Conservation (phyloP, 2,329 filamentous ascomycete species). For the Exophiala bonariae region DNA sequence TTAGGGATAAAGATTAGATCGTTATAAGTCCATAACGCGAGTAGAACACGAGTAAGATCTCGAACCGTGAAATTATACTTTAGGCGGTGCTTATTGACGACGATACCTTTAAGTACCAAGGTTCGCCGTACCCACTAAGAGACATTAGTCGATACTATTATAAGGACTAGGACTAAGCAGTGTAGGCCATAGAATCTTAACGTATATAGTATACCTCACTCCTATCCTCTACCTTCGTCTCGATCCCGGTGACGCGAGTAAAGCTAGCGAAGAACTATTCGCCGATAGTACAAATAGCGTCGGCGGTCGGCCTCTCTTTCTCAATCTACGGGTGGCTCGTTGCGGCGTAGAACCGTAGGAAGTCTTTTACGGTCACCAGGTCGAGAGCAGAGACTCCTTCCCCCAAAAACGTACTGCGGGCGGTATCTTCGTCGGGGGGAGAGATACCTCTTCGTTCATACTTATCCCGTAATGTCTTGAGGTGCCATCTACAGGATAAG, state of each 20-base stretch:
- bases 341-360: constrained; percentile 18
- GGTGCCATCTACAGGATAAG: constrained; percentile 1
- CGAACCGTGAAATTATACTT: constrained; percentile 17
- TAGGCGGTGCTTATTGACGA: constrained; percentile 20
- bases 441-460: constrained; percentile 4
- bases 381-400: constrained; percentile 8
- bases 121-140: constrained; percentile 14
- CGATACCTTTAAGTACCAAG: constrained; percentile 12
- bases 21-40: constrained; percentile 18
- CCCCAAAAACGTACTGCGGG: constrained; percentile 1
- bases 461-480: constrained; percentile 9
- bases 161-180: no score
- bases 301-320: constrained; percentile 12
- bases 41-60: constrained; percentile 14
- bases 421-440: constrained; percentile 9
- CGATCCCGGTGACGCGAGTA: constrained; percentile 11
- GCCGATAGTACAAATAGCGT: constrained; percentile 8
- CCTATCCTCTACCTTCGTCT: constrained; percentile 11
- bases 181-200: background rate
- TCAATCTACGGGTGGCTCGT: constrained; percentile 9
- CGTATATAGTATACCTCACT: constrained; percentile 21
- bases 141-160: background rate
- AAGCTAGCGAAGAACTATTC: constrained; percentile 24
- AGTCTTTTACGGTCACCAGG: constrained; percentile 22
- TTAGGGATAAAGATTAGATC: constrained; percentile 19